phyloP scores from a whole-genome alignment of 257 asterid species.

The Capsicum chinense region DNA sequence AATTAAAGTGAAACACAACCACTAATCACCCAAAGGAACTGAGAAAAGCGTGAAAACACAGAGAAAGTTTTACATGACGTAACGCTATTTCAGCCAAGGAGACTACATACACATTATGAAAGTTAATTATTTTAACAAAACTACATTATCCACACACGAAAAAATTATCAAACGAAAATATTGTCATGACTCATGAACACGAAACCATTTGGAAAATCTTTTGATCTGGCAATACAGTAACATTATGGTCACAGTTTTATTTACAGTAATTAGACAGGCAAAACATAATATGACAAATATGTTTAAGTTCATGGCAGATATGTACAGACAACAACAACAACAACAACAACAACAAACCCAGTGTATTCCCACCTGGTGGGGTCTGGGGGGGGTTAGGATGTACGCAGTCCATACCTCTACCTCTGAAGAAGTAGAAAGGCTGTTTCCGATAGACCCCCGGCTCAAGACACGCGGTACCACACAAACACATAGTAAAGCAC shows the following conservation, averaged over 20 bases:
- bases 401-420: too few species aligned
- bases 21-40: slow-evolving; percentile 18
- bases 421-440: too few species aligned
- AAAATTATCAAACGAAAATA: background rate
- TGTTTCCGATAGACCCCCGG: too few species aligned
- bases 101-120: background rate
- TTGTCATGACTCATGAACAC: background rate
- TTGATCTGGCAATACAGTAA: slow-evolving; percentile 13
- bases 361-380: too few species aligned
- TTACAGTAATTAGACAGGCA: slow-evolving; percentile 20
- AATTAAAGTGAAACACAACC: background rate
- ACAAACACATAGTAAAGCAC: too few species aligned
- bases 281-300: background rate
- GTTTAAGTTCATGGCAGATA: background rate
- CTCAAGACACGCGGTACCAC: too few species aligned
- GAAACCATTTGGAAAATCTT: background rate
- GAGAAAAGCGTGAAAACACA: background rate
- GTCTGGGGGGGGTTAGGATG: too few species aligned
- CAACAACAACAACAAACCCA: too few species aligned
- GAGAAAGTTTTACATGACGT: background rate
- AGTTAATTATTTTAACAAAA: background rate
- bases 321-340: background rate
- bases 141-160: background rate
- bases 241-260: background rate
- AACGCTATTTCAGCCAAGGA: background rate